These are phyloP conservation scores for Solanum paucissectum DNA, from an alignment of 257 asterid genomes.

Conservation along the genomic window DNA sequence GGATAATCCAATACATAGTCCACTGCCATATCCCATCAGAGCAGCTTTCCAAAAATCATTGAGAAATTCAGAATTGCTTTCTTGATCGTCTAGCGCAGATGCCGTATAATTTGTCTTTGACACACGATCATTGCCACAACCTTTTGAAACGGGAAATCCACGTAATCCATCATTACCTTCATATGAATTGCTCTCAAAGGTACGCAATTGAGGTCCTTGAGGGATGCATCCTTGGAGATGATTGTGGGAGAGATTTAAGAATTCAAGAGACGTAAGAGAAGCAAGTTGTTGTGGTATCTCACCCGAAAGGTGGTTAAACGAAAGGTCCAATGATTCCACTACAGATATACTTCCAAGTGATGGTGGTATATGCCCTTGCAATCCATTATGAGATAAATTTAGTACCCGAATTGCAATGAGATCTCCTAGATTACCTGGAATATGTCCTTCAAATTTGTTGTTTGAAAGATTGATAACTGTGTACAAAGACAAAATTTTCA, in stretches of 20 bases:
- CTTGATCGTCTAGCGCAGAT: background rate
- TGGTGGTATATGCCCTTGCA: background rate
- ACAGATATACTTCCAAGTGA: too few relatives aligned
- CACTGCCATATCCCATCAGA: background rate
- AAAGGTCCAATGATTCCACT: background rate
- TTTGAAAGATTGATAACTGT: background rate
- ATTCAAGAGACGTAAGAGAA: background rate
- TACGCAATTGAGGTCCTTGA: background rate
- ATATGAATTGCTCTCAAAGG: background rate
- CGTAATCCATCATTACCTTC: background rate
- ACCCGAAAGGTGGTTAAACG: background rate
- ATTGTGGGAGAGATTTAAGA: background rate
- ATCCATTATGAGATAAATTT: background rate
- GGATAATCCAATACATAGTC: background rate
- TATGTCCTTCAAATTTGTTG: background rate
- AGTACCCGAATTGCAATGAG: background rate
- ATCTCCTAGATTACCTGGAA: background rate
- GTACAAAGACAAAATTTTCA: background rate
- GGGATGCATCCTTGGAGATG: background rate
- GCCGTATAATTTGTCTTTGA: background rate
- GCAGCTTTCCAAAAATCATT: background rate
- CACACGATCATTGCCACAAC: background rate
- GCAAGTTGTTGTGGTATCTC: background rate
- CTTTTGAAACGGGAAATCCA: background rate
- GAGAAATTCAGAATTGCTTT: background rate